Percentiles rank a stretch among this genome's conserved stretches.
phyloP scores from a whole-genome alignment of 768 basidiomycete species.

The Suillus variegatus region DNA sequence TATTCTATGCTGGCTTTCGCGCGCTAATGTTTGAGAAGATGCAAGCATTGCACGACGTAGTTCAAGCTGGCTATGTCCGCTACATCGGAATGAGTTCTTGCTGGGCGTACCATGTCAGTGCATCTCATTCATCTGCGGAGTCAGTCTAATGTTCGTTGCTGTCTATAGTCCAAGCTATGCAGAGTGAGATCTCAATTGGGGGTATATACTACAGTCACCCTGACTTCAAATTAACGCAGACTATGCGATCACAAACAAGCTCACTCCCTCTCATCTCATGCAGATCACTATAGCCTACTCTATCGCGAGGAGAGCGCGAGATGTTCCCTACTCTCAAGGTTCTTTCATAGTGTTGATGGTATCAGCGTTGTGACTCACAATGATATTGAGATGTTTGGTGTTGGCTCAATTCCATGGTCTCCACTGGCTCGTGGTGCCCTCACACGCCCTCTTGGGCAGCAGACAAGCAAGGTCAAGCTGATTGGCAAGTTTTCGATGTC shows the following conservation, averaged over 20 bases:
- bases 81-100: conserved; percentile 49
- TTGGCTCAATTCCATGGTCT: conserved; percentile 48
- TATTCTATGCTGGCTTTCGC: background rate
- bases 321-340: conserved; percentile 54
- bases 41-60: conserved; percentile 53
- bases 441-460: conserved; percentile 34
- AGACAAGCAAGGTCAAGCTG: conserved; percentile 23
- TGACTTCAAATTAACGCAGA: conserved; percentile 19
- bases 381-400: conserved; percentile 38
- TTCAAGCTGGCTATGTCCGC: conserved; percentile 48
- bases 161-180: conserved; percentile 41
- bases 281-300: conserved; percentile 56
- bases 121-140: background rate
- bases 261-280: conserved; percentile 63
- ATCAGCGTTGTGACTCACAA: conserved; percentile 6
- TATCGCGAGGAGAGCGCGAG: conserved; percentile 62
- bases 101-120: conserved; percentile 41
- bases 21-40: conserved; percentile 26
- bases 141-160: background rate
- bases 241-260: conserved; percentile 43
- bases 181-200: conserved; percentile 28
- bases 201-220: background rate
- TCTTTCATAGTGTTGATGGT: background rate
- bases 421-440: conserved; percentile 41
- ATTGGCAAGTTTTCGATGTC: conserved; percentile 20